Conservation (phyloP, 805 yeast genomes). For the Saturnispora dispora region DNA sequence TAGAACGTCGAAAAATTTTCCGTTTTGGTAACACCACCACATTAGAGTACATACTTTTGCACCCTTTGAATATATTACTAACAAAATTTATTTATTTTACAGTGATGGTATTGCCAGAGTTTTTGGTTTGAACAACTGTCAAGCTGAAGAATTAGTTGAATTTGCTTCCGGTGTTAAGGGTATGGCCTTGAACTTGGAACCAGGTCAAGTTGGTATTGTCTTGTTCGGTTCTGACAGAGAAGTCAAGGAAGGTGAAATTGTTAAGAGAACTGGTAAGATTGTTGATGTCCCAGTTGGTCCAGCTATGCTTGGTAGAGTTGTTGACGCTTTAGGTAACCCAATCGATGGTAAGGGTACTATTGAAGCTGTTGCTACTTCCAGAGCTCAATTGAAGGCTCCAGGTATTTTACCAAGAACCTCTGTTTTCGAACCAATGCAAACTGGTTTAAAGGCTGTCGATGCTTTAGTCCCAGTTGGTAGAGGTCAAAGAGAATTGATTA, state of each 20-base stretch:
- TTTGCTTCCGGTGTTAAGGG: slow-evolving; percentile 99
- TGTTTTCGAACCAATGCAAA: slow-evolving; percentile 98
- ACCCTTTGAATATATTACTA: slow-evolving; percentile 6
- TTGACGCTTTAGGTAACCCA: slow-evolving; percentile 98
- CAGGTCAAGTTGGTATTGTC: slow-evolving; percentile 99
- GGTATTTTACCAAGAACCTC: slow-evolving; percentile 99
- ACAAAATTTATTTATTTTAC: slow-evolving; percentile 8
- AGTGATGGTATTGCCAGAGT: slow-evolving; percentile 99
- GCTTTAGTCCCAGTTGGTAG: slow-evolving; percentile 99
- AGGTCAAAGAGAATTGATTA: slow-evolving; percentile 99
- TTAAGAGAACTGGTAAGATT: slow-evolving; percentile 99
- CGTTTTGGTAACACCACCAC: not conserved
- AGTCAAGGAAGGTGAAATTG: slow-evolving; percentile 99
- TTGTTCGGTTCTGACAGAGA: slow-evolving; percentile 98
- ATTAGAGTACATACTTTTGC: not conserved
- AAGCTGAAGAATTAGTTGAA: slow-evolving; percentile 99
- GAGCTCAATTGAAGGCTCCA: slow-evolving; percentile 99
- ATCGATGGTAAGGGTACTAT: slow-evolving; percentile 99
- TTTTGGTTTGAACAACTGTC: slow-evolving; percentile 98
- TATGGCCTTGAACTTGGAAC: slow-evolving; percentile 99
- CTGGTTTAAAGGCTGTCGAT: slow-evolving; percentile 98
- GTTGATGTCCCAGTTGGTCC: slow-evolving; percentile 99
- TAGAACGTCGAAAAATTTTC: not conserved
- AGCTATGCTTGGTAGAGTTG: slow-evolving; percentile 96
- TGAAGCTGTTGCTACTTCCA: slow-evolving; percentile 69